These are phyloP conservation scores for Ustilago curta DNA, from an alignment of 1,284 basidiomycete species.

Conservation along the genomic window DNA sequence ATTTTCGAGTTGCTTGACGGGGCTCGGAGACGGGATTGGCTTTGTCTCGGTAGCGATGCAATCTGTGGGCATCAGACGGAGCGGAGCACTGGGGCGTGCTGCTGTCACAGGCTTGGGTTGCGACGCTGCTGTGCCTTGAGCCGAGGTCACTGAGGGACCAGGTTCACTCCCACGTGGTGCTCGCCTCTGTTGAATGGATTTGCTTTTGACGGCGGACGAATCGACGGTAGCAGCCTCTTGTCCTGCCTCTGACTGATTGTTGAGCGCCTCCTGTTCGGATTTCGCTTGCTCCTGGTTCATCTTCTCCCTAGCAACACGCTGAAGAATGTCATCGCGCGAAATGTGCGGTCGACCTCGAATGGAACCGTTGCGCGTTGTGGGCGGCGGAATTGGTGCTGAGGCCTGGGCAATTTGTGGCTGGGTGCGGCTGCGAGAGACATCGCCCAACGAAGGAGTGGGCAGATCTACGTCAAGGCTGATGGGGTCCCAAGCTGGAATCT, in stretches of 20 bases:
- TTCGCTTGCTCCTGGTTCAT: constrained; percentile 38
- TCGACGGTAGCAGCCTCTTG: constrained; percentile 6
- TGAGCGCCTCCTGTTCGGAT: background rate
- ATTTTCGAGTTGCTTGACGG: constrained; percentile 41
- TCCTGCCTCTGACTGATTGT: background rate
- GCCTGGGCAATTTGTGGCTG: constrained; percentile 22
- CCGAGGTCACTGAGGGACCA: constrained; percentile 9
- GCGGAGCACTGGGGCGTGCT: constrained; percentile 38
- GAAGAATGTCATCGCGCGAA: constrained; percentile 63
- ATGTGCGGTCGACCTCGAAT: constrained; percentile 61
- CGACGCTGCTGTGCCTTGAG: background rate
- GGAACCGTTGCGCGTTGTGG: constrained; percentile 18
- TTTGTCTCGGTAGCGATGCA: constrained; percentile 33
- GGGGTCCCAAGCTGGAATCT: constrained; percentile 64
- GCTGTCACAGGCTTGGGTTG: constrained; percentile 6
- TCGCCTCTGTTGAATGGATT: constrained; percentile 18
- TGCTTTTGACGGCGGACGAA: constrained; percentile 11
- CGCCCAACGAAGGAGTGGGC: constrained; percentile 18
- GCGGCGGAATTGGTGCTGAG: constrained; percentile 11
- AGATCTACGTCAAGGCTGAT: constrained; percentile 47
- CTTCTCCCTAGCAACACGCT: constrained; percentile 61
- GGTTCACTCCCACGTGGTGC: constrained; percentile 43
- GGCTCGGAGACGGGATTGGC: constrained; percentile 51
- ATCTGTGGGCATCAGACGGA: constrained; percentile 8
- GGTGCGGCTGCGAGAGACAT: constrained; percentile 22